phyloP scores from a whole-genome alignment of 106 monocot genomes.

The Cymbidium sinense region DNA sequence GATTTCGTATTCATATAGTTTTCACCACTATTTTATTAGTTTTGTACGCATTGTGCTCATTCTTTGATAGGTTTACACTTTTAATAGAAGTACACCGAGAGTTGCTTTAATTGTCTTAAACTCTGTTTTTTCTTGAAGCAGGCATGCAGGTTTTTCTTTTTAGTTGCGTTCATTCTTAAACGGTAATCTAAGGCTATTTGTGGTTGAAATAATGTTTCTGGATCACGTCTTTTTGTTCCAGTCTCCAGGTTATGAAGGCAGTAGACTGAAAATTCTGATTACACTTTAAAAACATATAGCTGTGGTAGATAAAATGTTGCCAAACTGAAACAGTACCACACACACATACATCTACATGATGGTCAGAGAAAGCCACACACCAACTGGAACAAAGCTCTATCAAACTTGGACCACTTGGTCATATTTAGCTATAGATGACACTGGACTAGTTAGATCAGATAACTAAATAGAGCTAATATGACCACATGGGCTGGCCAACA shows the following conservation, averaged over 20 bases:
- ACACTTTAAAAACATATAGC: neutral
- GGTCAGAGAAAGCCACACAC: neutral
- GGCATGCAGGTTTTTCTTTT: no score
- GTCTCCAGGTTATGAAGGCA: neutral
- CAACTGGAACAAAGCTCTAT: neutral
- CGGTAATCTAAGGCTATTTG: neutral
- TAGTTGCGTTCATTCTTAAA: neutral
- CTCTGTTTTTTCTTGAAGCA: no score
- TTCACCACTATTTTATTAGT: no score
- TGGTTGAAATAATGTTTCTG: neutral
- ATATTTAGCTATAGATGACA: neutral
- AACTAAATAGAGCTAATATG: conserved; percentile 11
- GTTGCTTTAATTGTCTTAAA: no score
- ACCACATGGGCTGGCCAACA: conserved; percentile 19
- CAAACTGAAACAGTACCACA: neutral
- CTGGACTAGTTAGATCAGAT: neutral
- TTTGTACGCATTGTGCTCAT: no score
- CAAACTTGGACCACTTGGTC: neutral
- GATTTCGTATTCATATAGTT: no score
- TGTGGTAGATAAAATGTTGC: no score
- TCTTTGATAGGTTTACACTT: no score
- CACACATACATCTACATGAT: neutral
- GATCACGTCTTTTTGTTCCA: neutral
- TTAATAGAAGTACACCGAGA: no score
- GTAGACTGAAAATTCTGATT: neutral